Percentiles rank a stretch among this genome's conserved stretches.
Evolutionary conservation across 2,329 filamentous ascomycete species (phyloP).

Genomic region (Xylaria arbuscula): DNA sequence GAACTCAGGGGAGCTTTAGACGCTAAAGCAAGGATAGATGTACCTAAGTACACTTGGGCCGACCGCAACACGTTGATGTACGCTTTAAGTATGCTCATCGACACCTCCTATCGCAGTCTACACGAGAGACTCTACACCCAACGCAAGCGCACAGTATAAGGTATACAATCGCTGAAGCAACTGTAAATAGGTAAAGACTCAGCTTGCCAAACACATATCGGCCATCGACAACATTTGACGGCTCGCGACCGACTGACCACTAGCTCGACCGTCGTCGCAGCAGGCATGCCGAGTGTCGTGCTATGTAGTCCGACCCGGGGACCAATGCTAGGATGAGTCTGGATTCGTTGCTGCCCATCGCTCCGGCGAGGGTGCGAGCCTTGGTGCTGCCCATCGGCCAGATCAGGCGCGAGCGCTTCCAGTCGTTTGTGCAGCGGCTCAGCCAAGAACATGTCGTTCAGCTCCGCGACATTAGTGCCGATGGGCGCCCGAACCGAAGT

Average conservation of each 20-base stretch:
- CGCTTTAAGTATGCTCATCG: background rate
- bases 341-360: slow-evolving; percentile 90
- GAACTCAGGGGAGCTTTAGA: slow-evolving; percentile 9
- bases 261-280: slow-evolving; percentile 16
- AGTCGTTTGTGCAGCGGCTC: slow-evolving; percentile 80
- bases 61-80: background rate
- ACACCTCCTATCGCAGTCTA: slow-evolving; percentile 12
- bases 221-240: slow-evolving; percentile 20
- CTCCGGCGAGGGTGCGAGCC: slow-evolving; percentile 89
- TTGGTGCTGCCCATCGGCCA: slow-evolving; percentile 87
- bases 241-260: background rate
- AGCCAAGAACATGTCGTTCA: slow-evolving; percentile 83
- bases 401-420: slow-evolving; percentile 84
- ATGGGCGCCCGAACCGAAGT: slow-evolving; percentile 88
- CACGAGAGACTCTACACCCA: slow-evolving; percentile 9
- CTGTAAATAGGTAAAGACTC: background rate
- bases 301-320: slow-evolving; percentile 43
- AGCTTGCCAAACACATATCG: background rate
- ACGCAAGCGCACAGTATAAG: slow-evolving; percentile 13
- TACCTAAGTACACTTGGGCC: background rate
- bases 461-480: slow-evolving; percentile 86
- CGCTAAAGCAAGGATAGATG: background rate
- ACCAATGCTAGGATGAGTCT: slow-evolving; percentile 77
- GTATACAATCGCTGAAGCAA: background rate
- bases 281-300: slow-evolving; percentile 46